These are phyloP conservation scores for Arthrobotrys sphaeroides DNA, from an alignment of 2,329 filamentous ascomycete genomes.

Conservation along the genomic window DNA sequence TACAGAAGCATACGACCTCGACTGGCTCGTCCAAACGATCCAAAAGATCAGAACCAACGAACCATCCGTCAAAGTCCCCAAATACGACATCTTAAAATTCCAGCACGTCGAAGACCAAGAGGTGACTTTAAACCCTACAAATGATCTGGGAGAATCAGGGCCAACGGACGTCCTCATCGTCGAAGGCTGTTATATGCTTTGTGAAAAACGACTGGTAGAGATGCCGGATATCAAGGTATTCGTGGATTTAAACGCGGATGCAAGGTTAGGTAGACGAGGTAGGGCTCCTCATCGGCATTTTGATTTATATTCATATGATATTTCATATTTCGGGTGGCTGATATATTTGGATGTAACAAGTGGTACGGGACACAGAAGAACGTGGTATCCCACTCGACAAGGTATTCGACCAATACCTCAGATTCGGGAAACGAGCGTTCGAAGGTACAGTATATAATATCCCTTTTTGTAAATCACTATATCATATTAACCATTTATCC, in stretches of 20 bases:
- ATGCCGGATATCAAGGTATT: constrained; percentile 56
- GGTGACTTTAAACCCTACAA: constrained; percentile 4
- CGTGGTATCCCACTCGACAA: constrained; percentile 54
- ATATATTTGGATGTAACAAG: constrained; percentile 19
- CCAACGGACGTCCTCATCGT: constrained; percentile 55
- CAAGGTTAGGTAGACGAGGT: constrained; percentile 49
- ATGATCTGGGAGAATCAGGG: constrained; percentile 23
- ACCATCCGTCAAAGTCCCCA: constrained; percentile 38
- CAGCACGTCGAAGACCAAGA: constrained; percentile 11
- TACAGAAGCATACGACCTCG: constrained; percentile 55
- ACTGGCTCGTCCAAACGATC: constrained; percentile 53
- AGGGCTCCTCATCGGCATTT: background rate
- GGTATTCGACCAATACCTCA: constrained; percentile 57
- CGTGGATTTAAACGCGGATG: constrained; percentile 56
- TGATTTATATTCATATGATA: too few species aligned
- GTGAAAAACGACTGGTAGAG: constrained; percentile 54
- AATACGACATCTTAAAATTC: constrained; percentile 42
- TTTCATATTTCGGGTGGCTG: too few species aligned
- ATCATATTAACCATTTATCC: background rate
- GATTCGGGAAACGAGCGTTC: constrained; percentile 56
- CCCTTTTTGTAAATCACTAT: constrained; percentile 43
- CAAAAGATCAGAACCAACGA: constrained; percentile 43
- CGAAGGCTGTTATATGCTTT: constrained; percentile 56
- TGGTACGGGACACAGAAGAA: constrained; percentile 54
- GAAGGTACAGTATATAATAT: constrained; percentile 51